Conservation (phyloP, 139 green algal species). For the Parachlorella kessleri region DNA sequence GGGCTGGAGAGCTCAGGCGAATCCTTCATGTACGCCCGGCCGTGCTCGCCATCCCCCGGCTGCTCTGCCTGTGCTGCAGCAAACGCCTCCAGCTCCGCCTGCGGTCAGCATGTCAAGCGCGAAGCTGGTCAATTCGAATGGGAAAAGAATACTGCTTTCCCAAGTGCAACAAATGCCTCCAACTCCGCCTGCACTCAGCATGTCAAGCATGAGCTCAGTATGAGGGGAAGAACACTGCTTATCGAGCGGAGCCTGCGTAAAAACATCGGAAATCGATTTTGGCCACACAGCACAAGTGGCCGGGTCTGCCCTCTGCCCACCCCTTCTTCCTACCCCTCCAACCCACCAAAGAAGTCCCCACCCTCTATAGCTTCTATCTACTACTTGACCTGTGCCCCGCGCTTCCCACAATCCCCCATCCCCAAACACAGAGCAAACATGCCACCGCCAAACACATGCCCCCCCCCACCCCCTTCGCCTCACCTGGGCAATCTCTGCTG, state of each 20-base stretch:
- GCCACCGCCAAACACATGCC: no score
- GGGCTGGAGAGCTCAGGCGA: slow-evolving; percentile 49
- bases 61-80: background rate
- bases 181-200: background rate
- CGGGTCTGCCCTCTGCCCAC: background rate
- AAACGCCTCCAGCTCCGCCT: slow-evolving; percentile 36
- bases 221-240: background rate
- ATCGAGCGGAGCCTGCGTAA: no score
- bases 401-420: no score
- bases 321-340: background rate
- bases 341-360: background rate
- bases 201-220: background rate
- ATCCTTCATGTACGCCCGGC: slow-evolving; percentile 42
- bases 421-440: no score
- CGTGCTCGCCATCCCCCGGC: background rate
- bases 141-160: background rate
- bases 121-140: background rate
- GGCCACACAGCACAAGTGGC: background rate
- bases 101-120: slow-evolving; percentile 14
- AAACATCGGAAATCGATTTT: background rate
- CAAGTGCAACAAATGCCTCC: background rate
- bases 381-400: no score
- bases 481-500: background rate
- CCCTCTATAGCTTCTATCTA: no score
- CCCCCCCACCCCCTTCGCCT: background rate